A percentile compares a stretch with the other conserved stretches of the same genome.
Evolutionary conservation across 768 basidiomycete species (phyloP).

Genomic region (Botryobasidium botryosum): DNA sequence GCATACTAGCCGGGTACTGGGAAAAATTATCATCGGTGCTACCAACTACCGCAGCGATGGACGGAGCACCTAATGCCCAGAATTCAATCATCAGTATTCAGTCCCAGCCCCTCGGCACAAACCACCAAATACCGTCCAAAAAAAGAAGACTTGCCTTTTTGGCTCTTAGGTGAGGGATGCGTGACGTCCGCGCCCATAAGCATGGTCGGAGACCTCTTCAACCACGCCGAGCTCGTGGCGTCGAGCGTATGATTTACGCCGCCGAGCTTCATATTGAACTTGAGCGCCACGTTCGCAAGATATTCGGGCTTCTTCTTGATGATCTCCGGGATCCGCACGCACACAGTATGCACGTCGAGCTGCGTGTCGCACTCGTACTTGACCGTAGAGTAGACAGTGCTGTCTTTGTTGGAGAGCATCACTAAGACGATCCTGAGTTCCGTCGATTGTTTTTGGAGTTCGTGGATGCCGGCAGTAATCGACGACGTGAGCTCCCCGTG

Average conservation of each 20-base stretch:
- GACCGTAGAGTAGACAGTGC: slow-evolving; percentile 64
- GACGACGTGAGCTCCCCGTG: too few species aligned
- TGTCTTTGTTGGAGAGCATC: slow-evolving; percentile 47
- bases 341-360: slow-evolving; percentile 51
- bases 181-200: slow-evolving; percentile 75
- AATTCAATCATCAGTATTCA: too few species aligned
- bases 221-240: slow-evolving; percentile 39
- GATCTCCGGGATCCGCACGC: slow-evolving; percentile 56
- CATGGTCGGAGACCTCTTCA: slow-evolving; percentile 55
- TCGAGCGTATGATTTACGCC: slow-evolving; percentile 63
- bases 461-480: too few species aligned
- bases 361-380: slow-evolving; percentile 61
- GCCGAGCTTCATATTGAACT: slow-evolving; percentile 70
- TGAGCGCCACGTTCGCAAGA: slow-evolving; percentile 56
- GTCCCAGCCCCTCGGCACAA: too few species aligned
- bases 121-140: too few species aligned
- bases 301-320: slow-evolving; percentile 63
- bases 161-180: slow-evolving; percentile 61
- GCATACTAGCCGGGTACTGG: slow-evolving; percentile 60
- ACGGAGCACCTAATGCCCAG: too few species aligned
- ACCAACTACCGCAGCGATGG: too few species aligned
- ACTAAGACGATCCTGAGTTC: slow-evolving; percentile 62
- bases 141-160: too few species aligned
- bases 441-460: too few species aligned
- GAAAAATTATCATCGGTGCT: slow-evolving; percentile 53